Percentiles rank a stretch among this genome's conserved stretches.
Evolutionary conservation across 176 grass and related monocot genomes (phyloP).

Genomic region (Saccharum spontaneum): DNA sequence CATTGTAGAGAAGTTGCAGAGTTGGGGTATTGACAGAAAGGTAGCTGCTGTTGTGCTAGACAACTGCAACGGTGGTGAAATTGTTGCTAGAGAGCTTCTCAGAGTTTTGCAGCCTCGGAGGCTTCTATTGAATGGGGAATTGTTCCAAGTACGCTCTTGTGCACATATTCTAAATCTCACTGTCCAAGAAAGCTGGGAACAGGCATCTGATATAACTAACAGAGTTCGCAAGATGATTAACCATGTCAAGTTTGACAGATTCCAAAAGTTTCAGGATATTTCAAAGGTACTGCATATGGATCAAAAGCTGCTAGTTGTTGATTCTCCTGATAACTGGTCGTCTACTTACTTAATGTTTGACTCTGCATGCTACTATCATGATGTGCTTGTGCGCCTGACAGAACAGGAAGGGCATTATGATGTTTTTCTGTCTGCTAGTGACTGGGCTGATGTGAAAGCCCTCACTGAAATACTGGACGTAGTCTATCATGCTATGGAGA

Average conservation of each 20-base stretch:
- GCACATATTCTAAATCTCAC: conserved; percentile 74
- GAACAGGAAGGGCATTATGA: conserved; percentile 66
- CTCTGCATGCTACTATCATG: conserved; percentile 84
- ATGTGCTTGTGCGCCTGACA: conserved; percentile 63
- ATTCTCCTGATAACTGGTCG: conserved; percentile 76
- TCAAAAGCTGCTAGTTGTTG: conserved; percentile 77
- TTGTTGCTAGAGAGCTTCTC: conserved; percentile 71
- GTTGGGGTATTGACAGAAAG: conserved; percentile 83
- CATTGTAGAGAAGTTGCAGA: conserved; percentile 72
- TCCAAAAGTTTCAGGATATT: conserved; percentile 69
- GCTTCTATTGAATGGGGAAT: conserved; percentile 65
- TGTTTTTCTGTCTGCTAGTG: conserved; percentile 64
- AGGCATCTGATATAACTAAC: conserved; percentile 53
- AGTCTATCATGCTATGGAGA: conserved; percentile 85
- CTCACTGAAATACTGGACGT: conserved; percentile 87
- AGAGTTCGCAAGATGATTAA: conserved; percentile 71
- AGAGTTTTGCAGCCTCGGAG: conserved; percentile 63
- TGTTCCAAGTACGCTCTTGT: conserved; percentile 80
- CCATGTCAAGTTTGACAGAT: conserved; percentile 84
- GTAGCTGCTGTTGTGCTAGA: conserved; percentile 69
- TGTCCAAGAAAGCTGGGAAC: conserved; percentile 80
- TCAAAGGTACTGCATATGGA: conserved; percentile 60
- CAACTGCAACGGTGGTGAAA: conserved; percentile 65
- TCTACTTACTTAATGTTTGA: conserved; percentile 94
- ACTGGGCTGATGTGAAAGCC: conserved; percentile 88